phyloP scores from a whole-genome alignment of 805 yeast species.

The Saturnispora diversa region DNA sequence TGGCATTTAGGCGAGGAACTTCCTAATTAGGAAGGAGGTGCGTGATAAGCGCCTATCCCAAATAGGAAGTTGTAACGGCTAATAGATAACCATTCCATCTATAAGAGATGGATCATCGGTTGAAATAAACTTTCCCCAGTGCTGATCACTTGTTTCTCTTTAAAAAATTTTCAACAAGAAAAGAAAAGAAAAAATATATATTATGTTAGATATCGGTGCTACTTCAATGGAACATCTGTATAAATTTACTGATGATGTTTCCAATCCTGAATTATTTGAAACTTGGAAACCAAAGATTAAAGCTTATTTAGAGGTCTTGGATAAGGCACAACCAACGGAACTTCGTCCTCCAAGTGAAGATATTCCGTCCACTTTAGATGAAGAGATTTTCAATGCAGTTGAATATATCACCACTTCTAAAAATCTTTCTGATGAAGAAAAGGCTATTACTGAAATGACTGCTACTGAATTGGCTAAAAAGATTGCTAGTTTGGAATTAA shows the following conservation, averaged over 20 bases:
- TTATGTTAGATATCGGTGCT: constrained; percentile 19
- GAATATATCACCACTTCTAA: constrained; percentile 30
- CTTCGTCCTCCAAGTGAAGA: constrained; percentile 26
- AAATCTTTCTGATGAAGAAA: constrained; percentile 30
- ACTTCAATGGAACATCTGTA: constrained; percentile 22
- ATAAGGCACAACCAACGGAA: constrained; percentile 21
- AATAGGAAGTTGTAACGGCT: too few species aligned
- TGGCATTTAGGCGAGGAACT: background rate
- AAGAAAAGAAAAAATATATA: background rate
- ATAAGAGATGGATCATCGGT: too few species aligned
- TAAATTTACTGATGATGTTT: constrained; percentile 28
- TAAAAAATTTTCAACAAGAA: background rate
- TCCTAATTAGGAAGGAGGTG: constrained; percentile 6
- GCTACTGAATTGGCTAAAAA: constrained; percentile 36
- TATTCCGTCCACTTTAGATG: constrained; percentile 31
- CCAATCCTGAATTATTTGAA: constrained; percentile 34
- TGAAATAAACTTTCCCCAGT: too few species aligned
- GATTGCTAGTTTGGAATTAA: constrained; percentile 39
- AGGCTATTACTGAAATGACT: constrained; percentile 35
- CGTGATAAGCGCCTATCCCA: background rate
- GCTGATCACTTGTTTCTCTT: too few species aligned
- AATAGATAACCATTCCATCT: too few species aligned
- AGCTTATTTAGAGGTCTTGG: constrained; percentile 31
- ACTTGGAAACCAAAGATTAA: constrained; percentile 41
- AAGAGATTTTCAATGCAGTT: constrained; percentile 30